These are phyloP conservation scores for Porodaedalea pini DNA, from an alignment of 1,284 basidiomycete species.

Conservation along the genomic window DNA sequence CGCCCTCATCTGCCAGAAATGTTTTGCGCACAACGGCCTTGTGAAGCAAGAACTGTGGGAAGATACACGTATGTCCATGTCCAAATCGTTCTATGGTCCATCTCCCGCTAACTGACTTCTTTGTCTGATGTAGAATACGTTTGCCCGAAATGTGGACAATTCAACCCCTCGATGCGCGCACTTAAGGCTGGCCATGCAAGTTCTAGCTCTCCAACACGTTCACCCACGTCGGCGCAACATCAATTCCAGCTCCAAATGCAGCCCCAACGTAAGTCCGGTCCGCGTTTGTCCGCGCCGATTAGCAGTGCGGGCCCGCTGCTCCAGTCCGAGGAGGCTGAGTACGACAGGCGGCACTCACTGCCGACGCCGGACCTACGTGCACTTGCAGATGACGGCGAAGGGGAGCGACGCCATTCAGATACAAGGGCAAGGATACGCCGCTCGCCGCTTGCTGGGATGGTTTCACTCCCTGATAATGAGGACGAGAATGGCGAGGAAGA, in stretches of 20 bases:
- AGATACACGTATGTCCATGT: slow-evolving; percentile 71
- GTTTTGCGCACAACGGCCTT: slow-evolving; percentile 92
- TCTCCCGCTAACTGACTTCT: slow-evolving; percentile 9
- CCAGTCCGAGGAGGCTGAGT: neutral
- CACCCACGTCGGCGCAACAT: neutral
- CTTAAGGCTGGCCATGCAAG: slow-evolving; percentile 28
- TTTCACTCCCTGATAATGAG: slow-evolving; percentile 8
- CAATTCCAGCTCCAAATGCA: neutral
- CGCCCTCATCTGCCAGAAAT: slow-evolving; percentile 91
- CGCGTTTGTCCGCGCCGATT: slow-evolving; percentile 13
- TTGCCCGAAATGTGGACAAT: slow-evolving; percentile 72
- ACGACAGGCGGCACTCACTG: slow-evolving; percentile 10
- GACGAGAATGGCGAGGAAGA: slow-evolving; percentile 1
- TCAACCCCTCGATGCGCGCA: slow-evolving; percentile 58
- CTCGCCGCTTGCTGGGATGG: neutral
- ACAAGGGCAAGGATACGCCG: neutral
- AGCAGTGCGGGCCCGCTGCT: neutral
- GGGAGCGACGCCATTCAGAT: no score
- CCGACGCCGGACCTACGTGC: neutral
- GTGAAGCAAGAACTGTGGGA: slow-evolving; percentile 88
- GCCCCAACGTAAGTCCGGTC: neutral
- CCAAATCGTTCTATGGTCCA: slow-evolving; percentile 6
- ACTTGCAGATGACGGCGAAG: slow-evolving; percentile 6
- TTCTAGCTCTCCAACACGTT: neutral
- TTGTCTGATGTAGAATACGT: slow-evolving; percentile 53